These are phyloP conservation scores for Aspergillus brasiliensis DNA, from an alignment of 2,329 filamentous ascomycete genomes.

Conservation along the genomic window DNA sequence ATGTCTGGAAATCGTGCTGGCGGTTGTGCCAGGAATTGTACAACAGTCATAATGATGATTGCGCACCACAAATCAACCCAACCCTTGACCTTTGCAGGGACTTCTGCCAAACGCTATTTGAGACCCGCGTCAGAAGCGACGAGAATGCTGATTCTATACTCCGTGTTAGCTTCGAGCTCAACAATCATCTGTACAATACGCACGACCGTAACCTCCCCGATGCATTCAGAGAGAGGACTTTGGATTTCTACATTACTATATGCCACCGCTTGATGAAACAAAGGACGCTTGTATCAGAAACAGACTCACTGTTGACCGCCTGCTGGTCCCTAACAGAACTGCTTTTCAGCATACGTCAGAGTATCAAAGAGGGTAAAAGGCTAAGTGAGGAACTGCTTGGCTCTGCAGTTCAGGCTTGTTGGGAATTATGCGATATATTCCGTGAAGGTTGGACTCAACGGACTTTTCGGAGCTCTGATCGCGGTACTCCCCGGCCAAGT, in stretches of 20 bases:
- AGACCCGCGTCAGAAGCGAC: conserved; percentile 75
- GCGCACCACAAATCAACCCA: conserved; percentile 67
- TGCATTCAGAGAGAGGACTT: conserved; percentile 81
- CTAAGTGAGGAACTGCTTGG: conserved; percentile 82
- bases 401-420: conserved; percentile 88
- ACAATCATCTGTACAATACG: conserved; percentile 92
- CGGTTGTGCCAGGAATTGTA: conserved; percentile 88
- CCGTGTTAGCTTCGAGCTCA: conserved; percentile 90
- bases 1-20: conserved; percentile 94
- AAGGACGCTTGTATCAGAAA: conserved; percentile 74
- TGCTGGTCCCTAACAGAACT: conserved; percentile 93
- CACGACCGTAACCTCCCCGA: conserved; percentile 83
- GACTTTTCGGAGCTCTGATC: conserved; percentile 69
- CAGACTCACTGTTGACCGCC: conserved; percentile 78
- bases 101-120: conserved; percentile 89
- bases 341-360: conserved; percentile 87
- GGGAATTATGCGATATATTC: conserved; percentile 93
- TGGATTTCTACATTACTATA: conserved; percentile 92
- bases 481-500: conserved; percentile 79
- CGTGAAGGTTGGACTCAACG: conserved; percentile 83
- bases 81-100: conserved; percentile 87
- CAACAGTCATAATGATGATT: conserved; percentile 72
- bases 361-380: conserved; percentile 69
- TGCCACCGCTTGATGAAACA: conserved; percentile 98
- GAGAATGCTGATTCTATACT: conserved; percentile 82